Conservation (phyloP, 306 rosid species). For the Rubus parviflorus region DNA sequence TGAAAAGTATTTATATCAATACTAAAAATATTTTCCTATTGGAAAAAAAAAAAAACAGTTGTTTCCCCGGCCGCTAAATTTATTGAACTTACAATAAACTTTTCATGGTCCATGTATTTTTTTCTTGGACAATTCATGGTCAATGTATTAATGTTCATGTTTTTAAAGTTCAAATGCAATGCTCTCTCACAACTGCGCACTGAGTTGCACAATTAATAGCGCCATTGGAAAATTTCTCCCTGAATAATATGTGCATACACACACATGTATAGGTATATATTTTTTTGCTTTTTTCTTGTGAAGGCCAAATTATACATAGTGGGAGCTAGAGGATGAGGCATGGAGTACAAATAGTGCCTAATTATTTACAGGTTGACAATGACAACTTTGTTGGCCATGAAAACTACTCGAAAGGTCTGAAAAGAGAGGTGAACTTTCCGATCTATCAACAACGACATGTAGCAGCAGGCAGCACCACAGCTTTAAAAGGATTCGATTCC, state of each 20-base stretch:
- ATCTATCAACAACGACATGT: neutral
- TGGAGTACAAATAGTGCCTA: neutral
- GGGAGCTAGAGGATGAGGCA: neutral
- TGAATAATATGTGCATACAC: neutral
- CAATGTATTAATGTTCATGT: neutral
- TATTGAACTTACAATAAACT: no score
- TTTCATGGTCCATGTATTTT: no score
- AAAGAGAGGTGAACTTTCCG: neutral
- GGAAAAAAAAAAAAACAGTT: no score
- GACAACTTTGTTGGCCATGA: neutral
- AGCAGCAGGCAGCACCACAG: neutral
- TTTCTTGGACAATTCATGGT: no score
- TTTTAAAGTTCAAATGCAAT: neutral
- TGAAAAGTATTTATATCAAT: no score
- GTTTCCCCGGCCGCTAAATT: no score
- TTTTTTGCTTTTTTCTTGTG: neutral
- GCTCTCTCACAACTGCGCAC: neutral
- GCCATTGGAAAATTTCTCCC: neutral
- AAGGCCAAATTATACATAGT: no score
- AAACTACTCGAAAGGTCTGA: neutral
- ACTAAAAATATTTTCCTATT: no score
- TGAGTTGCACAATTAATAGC: no score
- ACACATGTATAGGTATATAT: no score
- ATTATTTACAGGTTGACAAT: neutral
- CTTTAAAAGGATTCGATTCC: neutral